Percentiles rank a stretch among this genome's conserved stretches.
phyloP scores from a whole-genome alignment of 2,329 filamentous ascomycete genomes.

The Cladosporium colombiae region DNA sequence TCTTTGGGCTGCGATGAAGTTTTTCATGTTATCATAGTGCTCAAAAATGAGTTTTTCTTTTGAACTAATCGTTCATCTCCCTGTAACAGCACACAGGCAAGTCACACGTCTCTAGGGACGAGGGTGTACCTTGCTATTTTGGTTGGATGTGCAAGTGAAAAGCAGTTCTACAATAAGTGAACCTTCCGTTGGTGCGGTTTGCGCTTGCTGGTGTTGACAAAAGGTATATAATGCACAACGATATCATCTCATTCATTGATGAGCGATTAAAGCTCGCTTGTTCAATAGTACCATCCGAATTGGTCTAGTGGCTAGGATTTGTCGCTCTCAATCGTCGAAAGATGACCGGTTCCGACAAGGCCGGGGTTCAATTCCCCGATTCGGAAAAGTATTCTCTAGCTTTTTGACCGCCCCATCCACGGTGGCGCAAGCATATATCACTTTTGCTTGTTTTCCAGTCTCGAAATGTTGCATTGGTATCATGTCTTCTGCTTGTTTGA shows the following conservation, averaged over 20 bases:
- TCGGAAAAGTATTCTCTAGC: background rate
- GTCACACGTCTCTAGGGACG: no score
- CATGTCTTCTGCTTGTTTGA: background rate
- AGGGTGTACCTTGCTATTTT: background rate
- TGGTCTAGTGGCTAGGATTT: slow-evolving; percentile 8
- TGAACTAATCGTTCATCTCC: no score
- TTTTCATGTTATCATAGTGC: background rate
- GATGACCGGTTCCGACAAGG: slow-evolving; percentile 2
- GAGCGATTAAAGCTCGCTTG: background rate
- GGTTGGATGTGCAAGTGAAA: background rate
- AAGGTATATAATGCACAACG: background rate
- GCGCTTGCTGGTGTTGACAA: no score
- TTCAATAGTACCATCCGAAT: background rate
- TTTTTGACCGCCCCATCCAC: background rate
- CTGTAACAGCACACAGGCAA: no score
- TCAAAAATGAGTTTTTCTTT: background rate
- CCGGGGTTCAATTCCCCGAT: slow-evolving; percentile 7
- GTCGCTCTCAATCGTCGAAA: background rate
- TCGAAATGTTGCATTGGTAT: background rate
- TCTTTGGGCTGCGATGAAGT: background rate
- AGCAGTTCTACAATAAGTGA: no score
- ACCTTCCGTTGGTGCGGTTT: no score
- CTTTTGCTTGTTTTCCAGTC: background rate
- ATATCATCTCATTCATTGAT: background rate
- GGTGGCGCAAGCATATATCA: background rate